A percentile compares a stretch with the other conserved stretches of the same genome.
Conservation (phyloP, 495 filamentous ascomycete species). For the Penicillium alfredii region DNA sequence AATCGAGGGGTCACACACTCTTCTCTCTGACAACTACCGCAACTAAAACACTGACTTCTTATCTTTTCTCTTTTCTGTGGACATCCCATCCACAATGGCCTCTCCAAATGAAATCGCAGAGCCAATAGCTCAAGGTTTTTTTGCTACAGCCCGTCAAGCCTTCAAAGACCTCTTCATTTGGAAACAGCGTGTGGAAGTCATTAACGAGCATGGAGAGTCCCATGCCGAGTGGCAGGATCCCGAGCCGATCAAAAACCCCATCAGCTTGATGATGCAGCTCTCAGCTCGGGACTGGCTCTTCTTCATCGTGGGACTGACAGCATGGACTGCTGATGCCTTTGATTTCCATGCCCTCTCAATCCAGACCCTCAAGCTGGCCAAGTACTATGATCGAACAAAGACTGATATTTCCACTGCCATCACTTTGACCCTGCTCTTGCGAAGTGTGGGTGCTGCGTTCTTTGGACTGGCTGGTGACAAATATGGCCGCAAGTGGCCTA, state of each 20-base stretch:
- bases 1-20: no score
- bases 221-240: slow-evolving; percentile 56
- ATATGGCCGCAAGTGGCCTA: slow-evolving; percentile 76
- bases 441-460: slow-evolving; percentile 62
- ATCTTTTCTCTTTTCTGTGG: no score
- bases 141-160: slow-evolving; percentile 53
- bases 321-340: slow-evolving; percentile 67
- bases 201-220: slow-evolving; percentile 48
- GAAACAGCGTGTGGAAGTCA: slow-evolving; percentile 60
- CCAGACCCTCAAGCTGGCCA: slow-evolving; percentile 60
- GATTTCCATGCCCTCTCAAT: slow-evolving; percentile 75
- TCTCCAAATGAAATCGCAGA: no score
- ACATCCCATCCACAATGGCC: no score
- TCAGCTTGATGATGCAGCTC: slow-evolving; percentile 54
- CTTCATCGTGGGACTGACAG: slow-evolving; percentile 56
- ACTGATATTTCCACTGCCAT: slow-evolving; percentile 69
- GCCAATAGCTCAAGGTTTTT: slow-evolving; percentile 51
- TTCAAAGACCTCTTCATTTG: slow-evolving; percentile 59
- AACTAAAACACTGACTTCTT: no score
- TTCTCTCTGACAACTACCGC: no score
- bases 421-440: slow-evolving; percentile 64
- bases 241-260: slow-evolving; percentile 53
- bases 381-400: slow-evolving; percentile 57
- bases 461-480: slow-evolving; percentile 70
- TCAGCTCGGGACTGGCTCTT: slow-evolving; percentile 53